These are phyloP conservation scores for Lipomyces lipofer DNA, from an alignment of 805 yeast species.

Conservation along the genomic window DNA sequence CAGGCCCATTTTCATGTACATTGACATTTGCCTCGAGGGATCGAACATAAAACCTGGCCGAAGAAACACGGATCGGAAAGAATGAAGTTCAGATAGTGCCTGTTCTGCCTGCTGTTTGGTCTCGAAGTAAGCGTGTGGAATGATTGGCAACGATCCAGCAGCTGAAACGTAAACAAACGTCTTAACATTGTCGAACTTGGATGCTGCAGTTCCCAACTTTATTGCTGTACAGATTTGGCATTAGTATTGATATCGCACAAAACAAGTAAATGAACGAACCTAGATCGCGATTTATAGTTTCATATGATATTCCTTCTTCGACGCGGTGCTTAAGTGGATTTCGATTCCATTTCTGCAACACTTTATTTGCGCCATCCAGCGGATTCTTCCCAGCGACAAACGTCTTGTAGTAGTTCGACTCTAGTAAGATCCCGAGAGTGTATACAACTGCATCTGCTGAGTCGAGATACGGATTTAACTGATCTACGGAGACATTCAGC, in stretches of 20 bases:
- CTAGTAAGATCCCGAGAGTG: constrained; percentile 21
- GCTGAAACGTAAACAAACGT: constrained; percentile 25
- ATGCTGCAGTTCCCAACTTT: constrained; percentile 17
- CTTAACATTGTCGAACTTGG: constrained; percentile 13
- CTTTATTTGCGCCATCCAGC: constrained; percentile 18
- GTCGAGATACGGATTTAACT: constrained; percentile 8
- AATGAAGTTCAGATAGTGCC: constrained; percentile 9
- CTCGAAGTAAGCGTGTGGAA: constrained; percentile 22
- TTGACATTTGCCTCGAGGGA: constrained; percentile 20
- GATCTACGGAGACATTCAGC: constrained; percentile 6
- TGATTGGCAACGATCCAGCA: constrained; percentile 23
- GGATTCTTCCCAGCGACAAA: constrained; percentile 17
- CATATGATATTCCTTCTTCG: constrained; percentile 22
- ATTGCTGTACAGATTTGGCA: constrained; percentile 10
- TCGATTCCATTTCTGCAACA: constrained; percentile 19
- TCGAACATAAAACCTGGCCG: constrained; percentile 30
- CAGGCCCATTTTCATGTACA: constrained; percentile 21
- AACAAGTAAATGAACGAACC: constrained; percentile 2
- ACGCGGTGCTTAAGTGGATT: constrained; percentile 24
- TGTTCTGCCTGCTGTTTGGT: constrained; percentile 24
- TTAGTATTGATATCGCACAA: neutral
- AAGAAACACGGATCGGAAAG: constrained; percentile 22
- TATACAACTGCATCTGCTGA: constrained; percentile 26
- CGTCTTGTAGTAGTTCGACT: constrained; percentile 27
- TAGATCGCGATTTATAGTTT: constrained; percentile 24